phyloP scores from a whole-genome alignment of 768 basidiomycete species.

The Lanmaoa pseudosensibilis region DNA sequence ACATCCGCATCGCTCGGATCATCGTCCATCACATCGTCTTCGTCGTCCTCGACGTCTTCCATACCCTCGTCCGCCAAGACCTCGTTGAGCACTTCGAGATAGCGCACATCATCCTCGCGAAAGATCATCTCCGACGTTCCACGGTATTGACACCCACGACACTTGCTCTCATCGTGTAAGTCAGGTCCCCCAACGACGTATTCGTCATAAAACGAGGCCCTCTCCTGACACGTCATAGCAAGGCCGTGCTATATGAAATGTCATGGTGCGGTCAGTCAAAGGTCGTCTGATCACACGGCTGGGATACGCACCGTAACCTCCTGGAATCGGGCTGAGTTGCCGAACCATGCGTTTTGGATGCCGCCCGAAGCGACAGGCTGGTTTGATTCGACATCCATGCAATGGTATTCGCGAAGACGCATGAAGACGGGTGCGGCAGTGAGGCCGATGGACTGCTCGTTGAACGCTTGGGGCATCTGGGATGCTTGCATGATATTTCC shows the following conservation, averaged over 20 bases:
- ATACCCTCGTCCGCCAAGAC: constrained; percentile 8
- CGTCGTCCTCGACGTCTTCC: constrained; percentile 30
- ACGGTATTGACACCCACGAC: constrained; percentile 33
- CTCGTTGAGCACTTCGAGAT: constrained; percentile 19
- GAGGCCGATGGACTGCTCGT: constrained; percentile 37
- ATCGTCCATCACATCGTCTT: constrained; percentile 30
- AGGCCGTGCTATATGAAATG: constrained; percentile 19
- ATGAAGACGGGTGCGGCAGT: constrained; percentile 56
- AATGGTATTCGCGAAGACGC: constrained; percentile 56
- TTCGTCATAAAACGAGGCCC: constrained; percentile 40
- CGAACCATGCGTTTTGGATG: constrained; percentile 44
- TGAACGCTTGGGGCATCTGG: constrained; percentile 31
- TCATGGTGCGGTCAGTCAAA: background rate
- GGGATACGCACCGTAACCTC: constrained; percentile 28
- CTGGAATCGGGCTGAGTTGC: constrained; percentile 16
- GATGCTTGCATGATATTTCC: constrained; percentile 19
- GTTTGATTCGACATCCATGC: constrained; percentile 40
- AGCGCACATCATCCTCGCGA: constrained; percentile 26
- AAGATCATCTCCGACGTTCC: constrained; percentile 30
- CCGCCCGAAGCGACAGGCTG: constrained; percentile 36
- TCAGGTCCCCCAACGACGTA: constrained; percentile 39
- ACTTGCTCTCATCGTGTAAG: constrained; percentile 44
- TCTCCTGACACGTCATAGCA: constrained; percentile 23
- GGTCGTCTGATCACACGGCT: background rate
- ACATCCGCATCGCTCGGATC: constrained; percentile 24